Evolutionary conservation across 2,329 filamentous ascomycete genomes (phyloP).

Genomic region (Ophiostoma perfectum): DNA sequence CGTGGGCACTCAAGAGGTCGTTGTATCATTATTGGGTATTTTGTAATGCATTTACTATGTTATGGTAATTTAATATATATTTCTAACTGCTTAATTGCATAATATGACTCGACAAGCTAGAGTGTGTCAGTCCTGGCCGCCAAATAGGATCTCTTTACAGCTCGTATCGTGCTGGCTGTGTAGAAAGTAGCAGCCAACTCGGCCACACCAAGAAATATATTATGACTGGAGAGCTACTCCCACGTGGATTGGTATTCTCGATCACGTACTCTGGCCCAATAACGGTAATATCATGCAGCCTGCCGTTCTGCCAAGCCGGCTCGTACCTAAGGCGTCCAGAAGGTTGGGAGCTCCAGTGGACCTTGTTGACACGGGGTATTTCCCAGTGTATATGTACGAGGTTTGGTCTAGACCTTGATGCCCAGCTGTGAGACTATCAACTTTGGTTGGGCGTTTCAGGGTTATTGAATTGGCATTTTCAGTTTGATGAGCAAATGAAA

Average conservation of each 20-base stretch:
- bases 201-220: too few species aligned
- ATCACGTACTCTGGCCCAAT: neutral
- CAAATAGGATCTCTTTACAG: too few species aligned
- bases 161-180: too few species aligned
- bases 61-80: neutral
- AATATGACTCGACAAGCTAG: too few species aligned
- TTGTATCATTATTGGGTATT: neutral
- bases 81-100: too few species aligned
- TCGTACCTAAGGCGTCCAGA: neutral
- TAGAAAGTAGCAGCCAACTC: too few species aligned
- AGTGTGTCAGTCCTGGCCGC: too few species aligned
- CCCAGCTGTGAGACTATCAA: neutral
- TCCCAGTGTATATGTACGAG: neutral
- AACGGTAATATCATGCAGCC: neutral
- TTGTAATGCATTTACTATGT: neutral
- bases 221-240: too few species aligned
- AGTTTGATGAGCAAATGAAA: too few species aligned
- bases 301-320: slow-evolving; percentile 6
- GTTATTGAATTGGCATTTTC: too few species aligned
- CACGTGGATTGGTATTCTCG: too few species aligned
- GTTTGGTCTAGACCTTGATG: neutral
- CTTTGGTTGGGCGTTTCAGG: too few species aligned
- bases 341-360: neutral
- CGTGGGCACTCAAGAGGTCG: neutral
- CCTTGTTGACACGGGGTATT: neutral